These are phyloP conservation scores for Ceratocystis eucalypticola DNA, from an alignment of 2,329 filamentous ascomycete genomes.

Conservation along the genomic window DNA sequence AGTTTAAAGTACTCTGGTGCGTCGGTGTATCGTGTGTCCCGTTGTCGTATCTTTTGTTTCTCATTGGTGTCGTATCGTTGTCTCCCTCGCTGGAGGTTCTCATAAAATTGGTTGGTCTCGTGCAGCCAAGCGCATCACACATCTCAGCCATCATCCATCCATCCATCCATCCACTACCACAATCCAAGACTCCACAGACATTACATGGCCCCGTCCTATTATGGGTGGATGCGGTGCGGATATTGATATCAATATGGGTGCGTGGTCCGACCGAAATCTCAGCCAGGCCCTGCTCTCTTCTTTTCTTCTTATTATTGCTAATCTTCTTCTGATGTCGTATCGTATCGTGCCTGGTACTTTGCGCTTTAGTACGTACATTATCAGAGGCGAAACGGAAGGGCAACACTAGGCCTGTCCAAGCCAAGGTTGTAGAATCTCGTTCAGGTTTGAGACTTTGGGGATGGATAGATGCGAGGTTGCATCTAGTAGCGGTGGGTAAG, in stretches of 20 bases:
- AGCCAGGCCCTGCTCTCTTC: not conserved
- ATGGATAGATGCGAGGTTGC: not conserved
- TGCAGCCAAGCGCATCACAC: not conserved
- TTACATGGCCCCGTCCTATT: not conserved
- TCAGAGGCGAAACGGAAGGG: slow-evolving; percentile 4
- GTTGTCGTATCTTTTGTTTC: not conserved
- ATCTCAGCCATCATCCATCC: not conserved
- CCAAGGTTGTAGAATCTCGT: not conserved
- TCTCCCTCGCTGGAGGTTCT: not conserved
- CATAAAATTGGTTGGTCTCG: not conserved
- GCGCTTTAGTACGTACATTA: not conserved
- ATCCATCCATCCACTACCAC: not conserved
- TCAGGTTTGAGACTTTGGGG: slow-evolving; percentile 1
- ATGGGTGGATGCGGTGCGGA: not conserved
- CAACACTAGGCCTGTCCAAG: slow-evolving; percentile 1
- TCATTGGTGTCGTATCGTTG: not conserved
- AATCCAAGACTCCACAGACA: not conserved
- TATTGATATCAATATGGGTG: not conserved
- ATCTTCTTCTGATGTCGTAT: not conserved
- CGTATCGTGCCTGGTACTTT: not conserved
- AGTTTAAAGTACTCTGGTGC: no score
- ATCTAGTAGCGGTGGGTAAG: not conserved
- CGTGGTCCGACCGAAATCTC: not conserved
- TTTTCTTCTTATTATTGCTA: not conserved
- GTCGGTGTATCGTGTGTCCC: not conserved